These are phyloP conservation scores for Penicillium canariense DNA, from an alignment of 495 filamentous ascomycete species.

Conservation along the genomic window DNA sequence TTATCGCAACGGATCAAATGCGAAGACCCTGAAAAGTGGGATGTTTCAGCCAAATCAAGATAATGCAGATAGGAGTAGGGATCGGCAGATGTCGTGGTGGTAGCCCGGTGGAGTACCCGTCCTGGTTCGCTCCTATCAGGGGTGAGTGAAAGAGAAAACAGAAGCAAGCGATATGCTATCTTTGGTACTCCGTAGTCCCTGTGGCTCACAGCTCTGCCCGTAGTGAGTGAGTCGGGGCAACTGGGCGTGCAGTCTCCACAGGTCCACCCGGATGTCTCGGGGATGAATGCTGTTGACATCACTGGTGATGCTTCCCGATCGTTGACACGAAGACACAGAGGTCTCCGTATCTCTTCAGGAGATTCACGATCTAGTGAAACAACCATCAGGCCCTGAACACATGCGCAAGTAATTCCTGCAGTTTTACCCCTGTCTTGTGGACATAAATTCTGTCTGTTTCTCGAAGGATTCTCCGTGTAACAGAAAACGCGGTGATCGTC, in stretches of 20 bases:
- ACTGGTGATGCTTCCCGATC: slow-evolving; percentile 1
- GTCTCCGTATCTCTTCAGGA: slow-evolving; percentile 5
- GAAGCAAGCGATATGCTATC: neutral
- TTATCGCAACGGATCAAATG: neutral
- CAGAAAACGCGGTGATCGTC: slow-evolving; percentile 10
- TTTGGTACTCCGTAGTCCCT: neutral
- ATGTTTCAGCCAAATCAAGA: slow-evolving; percentile 16
- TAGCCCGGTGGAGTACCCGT: neutral
- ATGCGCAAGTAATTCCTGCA: neutral
- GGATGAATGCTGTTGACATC: slow-evolving; percentile 1
- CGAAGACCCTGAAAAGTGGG: slow-evolving; percentile 14
- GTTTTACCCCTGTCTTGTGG: neutral
- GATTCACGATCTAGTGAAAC: neutral
- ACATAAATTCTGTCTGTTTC: neutral
- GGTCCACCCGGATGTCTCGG: neutral
- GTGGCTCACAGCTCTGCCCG: neutral
- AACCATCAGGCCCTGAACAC: neutral
- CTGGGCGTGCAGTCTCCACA: neutral
- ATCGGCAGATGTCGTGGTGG: slow-evolving; percentile 6
- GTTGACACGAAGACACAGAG: neutral
- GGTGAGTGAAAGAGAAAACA: neutral
- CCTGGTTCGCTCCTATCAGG: neutral
- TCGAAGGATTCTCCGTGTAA: slow-evolving; percentile 15
- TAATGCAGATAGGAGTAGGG: slow-evolving; percentile 10
- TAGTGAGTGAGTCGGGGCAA: neutral